These are phyloP conservation scores for Ceratocystis cacaofunesta DNA, from an alignment of 2,329 filamentous ascomycete species.

Conservation along the genomic window DNA sequence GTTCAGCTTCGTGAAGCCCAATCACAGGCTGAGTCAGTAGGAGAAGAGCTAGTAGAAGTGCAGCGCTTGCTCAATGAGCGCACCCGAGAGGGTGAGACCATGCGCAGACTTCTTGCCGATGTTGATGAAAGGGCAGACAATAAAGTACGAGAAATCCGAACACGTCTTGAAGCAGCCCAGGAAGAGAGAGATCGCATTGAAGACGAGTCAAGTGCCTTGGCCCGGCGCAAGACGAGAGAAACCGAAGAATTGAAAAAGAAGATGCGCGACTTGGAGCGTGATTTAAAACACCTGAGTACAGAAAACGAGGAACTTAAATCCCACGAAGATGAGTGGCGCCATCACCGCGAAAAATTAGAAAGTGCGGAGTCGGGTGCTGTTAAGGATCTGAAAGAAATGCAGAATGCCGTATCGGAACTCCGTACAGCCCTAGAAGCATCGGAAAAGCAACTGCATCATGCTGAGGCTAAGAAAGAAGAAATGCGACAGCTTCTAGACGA, in stretches of 20 bases:
- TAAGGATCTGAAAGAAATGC: slow-evolving; percentile 61
- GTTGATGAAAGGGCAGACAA: slow-evolving; percentile 69
- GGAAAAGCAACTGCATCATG: slow-evolving; percentile 68
- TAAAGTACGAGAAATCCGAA: slow-evolving; percentile 76
- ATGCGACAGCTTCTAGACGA: slow-evolving; percentile 66
- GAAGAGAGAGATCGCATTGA: slow-evolving; percentile 88
- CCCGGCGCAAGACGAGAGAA: slow-evolving; percentile 63
- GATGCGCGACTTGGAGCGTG: slow-evolving; percentile 67
- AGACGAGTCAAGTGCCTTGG: slow-evolving; percentile 69
- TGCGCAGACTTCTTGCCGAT: slow-evolving; percentile 76
- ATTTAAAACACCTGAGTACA: slow-evolving; percentile 52
- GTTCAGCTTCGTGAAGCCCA: slow-evolving; percentile 85
- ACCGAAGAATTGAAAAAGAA: slow-evolving; percentile 70
- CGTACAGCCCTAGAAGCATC: slow-evolving; percentile 72
- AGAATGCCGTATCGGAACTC: slow-evolving; percentile 60
- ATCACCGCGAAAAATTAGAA: slow-evolving; percentile 62
- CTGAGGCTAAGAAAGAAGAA: slow-evolving; percentile 68
- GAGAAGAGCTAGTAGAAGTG: slow-evolving; percentile 82
- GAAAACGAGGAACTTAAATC: slow-evolving; percentile 67
- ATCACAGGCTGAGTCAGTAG: slow-evolving; percentile 66
- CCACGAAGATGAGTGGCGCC: slow-evolving; percentile 58
- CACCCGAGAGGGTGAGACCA: slow-evolving; percentile 83
- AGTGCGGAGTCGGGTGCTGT: slow-evolving; percentile 50
- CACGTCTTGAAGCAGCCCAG: slow-evolving; percentile 75
- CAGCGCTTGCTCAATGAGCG: slow-evolving; percentile 76